Base-by-base conservation (phyloP, 371 early-diverging fungal genomes). In the Fennellomyces sp. region DNA sequence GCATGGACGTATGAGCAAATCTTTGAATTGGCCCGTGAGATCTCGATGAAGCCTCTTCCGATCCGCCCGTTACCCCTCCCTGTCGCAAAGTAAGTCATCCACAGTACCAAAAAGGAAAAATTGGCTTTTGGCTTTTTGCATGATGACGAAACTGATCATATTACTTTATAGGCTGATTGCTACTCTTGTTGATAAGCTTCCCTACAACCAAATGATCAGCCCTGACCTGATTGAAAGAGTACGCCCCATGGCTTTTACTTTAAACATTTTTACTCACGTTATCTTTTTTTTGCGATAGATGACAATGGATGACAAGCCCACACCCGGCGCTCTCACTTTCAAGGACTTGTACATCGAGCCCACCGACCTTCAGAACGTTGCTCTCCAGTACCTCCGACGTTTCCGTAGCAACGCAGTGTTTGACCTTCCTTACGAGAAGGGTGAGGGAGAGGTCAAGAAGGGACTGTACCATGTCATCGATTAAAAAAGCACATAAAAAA, bases 331-430 rank as follows among this genome's bases (percentile, higher is more conserved):
- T 57, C 82, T 88, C 66, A 91, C 90, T 19, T 95, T 95, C 70
- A 83, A 80, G n/a, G 94, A 97, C 54, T 77, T 95, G 53, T 89
- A 88, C 47, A 89, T 97, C 67, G 76, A 86, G 62, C 96, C 96
- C 13, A 80, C 82, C 52, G 81, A 80, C 6, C 78, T 95, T 27
- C 95, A 96, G 68, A 73, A 86, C 33, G 84, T 87, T 47, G 90
- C 93, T 65, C 81, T 92, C 54, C 88, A 89, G 52, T 95, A 88
- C 79, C 82, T 94, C 64, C 85, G 92, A 79, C 88, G 90, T 72
- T 91, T 86, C 86, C 88, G 93, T 70, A 84, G 82, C 64, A 84
- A 81, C 52, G 85, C 82, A 63, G 78, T 81, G 55, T 86, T 82
- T 73, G 85, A 86, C 70, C 73, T 82, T 66, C 84, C 85, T 60